Conservation (phyloP, 208 protist genomes). For the Herpetomonas tarakana region DNA sequence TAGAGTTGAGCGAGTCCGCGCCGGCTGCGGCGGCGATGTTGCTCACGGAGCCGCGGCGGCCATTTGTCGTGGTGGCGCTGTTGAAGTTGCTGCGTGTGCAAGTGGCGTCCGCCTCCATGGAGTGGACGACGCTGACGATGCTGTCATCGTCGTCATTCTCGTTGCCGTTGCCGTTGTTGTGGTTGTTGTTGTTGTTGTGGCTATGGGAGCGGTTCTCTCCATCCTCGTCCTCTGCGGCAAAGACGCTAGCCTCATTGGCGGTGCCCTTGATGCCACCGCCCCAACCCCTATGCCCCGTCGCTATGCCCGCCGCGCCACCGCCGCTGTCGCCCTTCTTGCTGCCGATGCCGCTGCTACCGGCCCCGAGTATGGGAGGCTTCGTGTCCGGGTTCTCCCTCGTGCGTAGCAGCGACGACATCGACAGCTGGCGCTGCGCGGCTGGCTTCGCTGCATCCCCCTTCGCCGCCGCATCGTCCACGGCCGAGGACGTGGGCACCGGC, state of each 20-base stretch:
- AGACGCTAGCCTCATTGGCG: no score
- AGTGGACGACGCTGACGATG: neutral
- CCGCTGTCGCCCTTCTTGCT: slow-evolving; percentile 1
- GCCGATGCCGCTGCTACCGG: neutral
- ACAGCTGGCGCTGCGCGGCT: no score
- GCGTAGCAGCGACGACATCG: no score
- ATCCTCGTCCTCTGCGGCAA: neutral
- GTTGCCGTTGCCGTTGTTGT: neutral
- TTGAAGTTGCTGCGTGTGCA: no score
- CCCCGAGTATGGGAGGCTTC: no score
- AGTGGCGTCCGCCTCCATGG: neutral
- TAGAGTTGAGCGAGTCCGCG: neutral
- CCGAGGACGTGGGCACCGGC: neutral
- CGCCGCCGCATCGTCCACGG: no score
- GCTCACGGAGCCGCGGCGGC: no score
- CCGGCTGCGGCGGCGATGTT: neutral
- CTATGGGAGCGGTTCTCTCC: neutral
- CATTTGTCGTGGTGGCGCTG: neutral
- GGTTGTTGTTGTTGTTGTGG: neutral
- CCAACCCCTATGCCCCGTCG: no score
- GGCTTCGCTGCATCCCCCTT: no score
- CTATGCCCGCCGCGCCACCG: neutral
- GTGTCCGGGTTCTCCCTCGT: no score
- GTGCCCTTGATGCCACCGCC: neutral
- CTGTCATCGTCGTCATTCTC: neutral